phyloP scores from a whole-genome alignment of 257 asterid genomes.

The Nicotiana noctiflora region DNA sequence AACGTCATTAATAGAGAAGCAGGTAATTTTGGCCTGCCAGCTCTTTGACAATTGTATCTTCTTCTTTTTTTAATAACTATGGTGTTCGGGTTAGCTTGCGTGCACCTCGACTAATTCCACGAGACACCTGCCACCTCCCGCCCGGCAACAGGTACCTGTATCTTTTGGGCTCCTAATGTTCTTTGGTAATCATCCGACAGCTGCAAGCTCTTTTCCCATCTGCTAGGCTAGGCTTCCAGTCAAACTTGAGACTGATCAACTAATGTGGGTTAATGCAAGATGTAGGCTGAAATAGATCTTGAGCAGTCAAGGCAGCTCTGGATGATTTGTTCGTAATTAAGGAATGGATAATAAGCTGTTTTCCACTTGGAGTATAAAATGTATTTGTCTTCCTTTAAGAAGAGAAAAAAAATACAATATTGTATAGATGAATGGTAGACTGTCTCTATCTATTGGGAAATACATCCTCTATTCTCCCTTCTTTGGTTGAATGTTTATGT shows the following conservation, averaged over 20 bases:
- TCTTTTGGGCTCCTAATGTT: not conserved
- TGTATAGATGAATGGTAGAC: not conserved
- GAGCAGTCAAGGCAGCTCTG: not conserved
- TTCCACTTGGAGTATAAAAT: not conserved
- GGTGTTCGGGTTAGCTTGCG: no score
- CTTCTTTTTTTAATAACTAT: no score
- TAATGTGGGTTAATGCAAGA: slow-evolving; percentile 1
- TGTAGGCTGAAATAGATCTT: not conserved
- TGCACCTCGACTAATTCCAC: no score
- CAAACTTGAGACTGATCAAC: not conserved
- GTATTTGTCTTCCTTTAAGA: not conserved
- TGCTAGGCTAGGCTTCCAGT: not conserved
- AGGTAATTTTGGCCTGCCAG: slow-evolving; percentile 40
- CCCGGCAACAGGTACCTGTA: not conserved
- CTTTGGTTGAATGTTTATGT: not conserved
- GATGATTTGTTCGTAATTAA: not conserved
- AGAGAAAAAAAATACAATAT: not conserved
- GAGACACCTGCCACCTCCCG: no score
- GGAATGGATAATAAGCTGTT: not conserved
- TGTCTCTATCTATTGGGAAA: not conserved
- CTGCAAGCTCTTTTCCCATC: not conserved
- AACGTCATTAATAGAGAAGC: slow-evolving; percentile 62
- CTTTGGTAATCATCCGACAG: not conserved
- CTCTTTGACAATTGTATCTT: not conserved
- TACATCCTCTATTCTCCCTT: not conserved